A percentile compares a stretch with the other conserved stretches of the same genome.
Conservation (phyloP, 2,329 filamentous ascomycete genomes). For the Ciborinia camelliae region DNA sequence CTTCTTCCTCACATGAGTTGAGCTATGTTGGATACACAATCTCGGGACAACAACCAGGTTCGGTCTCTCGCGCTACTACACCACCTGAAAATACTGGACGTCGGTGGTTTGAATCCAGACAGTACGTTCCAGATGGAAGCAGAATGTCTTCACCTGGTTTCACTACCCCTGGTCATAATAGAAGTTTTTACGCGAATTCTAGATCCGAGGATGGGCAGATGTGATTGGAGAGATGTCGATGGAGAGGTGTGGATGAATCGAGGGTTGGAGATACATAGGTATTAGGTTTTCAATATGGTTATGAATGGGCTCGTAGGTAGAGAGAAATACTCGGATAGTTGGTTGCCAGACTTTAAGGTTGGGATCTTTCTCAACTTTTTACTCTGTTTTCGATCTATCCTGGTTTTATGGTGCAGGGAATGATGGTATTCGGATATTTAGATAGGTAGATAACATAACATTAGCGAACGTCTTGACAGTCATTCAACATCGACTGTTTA, state of each 20-base stretch:
- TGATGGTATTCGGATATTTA: not conserved
- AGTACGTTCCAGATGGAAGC: not conserved
- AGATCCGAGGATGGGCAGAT: not conserved
- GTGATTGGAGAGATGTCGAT: not conserved
- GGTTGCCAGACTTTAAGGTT: not conserved
- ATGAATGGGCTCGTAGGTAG: not conserved
- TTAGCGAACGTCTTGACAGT: not conserved
- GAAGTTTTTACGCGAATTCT: not conserved
- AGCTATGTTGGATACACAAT: not conserved
- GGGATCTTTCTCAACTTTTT: not conserved
- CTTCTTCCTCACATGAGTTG: not conserved
- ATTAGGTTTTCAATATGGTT: not conserved
- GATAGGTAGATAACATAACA: no score
- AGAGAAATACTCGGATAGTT: not conserved
- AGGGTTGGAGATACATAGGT: not conserved
- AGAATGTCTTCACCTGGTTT: not conserved
- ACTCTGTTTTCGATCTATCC: not conserved
- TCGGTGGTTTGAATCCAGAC: not conserved
- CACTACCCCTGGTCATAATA: not conserved
- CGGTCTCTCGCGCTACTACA: not conserved
- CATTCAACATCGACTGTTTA: not conserved
- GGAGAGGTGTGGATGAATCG: not conserved
- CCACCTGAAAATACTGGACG: not conserved
- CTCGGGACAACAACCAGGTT: not conserved
- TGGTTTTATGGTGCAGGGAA: not conserved